A percentile compares a stretch with the other conserved stretches of the same genome.
Conservation (phyloP, 2,329 filamentous ascomycete species). For the Xylaria sp. region DNA sequence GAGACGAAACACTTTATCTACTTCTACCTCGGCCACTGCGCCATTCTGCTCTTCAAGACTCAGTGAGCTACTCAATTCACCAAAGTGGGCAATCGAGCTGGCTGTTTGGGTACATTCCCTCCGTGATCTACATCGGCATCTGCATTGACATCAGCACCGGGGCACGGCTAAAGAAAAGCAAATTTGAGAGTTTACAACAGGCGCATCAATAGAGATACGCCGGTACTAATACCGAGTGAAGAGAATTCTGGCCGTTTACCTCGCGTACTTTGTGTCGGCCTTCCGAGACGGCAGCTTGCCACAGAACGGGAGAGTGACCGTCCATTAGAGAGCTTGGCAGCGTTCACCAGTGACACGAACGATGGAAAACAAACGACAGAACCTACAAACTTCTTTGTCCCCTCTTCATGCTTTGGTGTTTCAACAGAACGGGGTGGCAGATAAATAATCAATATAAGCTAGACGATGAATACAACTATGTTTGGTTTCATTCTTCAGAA, state of each 20-base stretch:
- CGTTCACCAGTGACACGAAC: conserved; percentile 9
- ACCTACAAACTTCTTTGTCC: not conserved
- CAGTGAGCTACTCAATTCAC: conserved; percentile 67
- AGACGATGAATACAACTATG: not conserved
- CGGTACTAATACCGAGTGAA: conserved; percentile 17
- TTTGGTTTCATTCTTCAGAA: not conserved
- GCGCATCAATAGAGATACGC: conserved; percentile 14
- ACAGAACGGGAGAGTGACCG: conserved; percentile 5
- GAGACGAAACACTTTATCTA: conserved; percentile 99
- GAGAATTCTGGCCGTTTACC: not conserved
- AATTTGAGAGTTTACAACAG: conserved; percentile 10
- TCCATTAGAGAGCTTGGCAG: conserved; percentile 4
- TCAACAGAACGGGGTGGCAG: not conserved
- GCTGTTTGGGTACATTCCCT: conserved; percentile 19
- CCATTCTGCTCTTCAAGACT: conserved; percentile 98
- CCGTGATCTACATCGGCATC: conserved; percentile 13
- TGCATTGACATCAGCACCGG: conserved; percentile 11
- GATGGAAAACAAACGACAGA: conserved; percentile 10
- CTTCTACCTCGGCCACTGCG: conserved; percentile 98
- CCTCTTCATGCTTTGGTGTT: not conserved
- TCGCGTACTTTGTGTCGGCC: conserved; percentile 10
- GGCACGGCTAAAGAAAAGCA: conserved; percentile 23
- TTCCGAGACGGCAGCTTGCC: conserved; percentile 17
- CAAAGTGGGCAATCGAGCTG: conserved; percentile 11
- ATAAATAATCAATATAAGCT: not conserved